Conservation (phyloP, 495 filamentous ascomycete genomes). For the Aspergillus avenaceus region DNA sequence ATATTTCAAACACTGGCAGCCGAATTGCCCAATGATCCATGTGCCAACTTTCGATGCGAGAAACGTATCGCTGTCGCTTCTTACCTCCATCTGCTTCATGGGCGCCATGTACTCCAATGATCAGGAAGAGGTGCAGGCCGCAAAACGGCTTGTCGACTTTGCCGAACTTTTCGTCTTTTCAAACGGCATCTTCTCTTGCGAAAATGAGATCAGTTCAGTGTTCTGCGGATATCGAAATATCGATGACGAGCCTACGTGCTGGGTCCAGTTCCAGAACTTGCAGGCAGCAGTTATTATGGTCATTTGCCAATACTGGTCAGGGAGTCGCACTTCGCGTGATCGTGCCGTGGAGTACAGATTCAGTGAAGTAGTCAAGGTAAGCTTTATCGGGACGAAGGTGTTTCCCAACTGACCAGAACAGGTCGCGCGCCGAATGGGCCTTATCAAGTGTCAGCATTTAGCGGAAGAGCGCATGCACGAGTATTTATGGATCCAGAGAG, state of each 20-base stretch:
- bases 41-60: constrained; percentile 37
- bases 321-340: constrained; percentile 32
- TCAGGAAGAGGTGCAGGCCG: constrained; percentile 30
- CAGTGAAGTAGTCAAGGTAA: constrained; percentile 37
- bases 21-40: constrained; percentile 40
- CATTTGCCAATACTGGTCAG: constrained; percentile 45
- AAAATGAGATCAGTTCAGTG: constrained; percentile 33
- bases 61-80: constrained; percentile 29
- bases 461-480: constrained; percentile 27
- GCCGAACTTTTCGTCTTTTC: constrained; percentile 45
- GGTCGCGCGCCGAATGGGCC: constrained; percentile 35
- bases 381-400: background rate
- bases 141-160: constrained; percentile 43
- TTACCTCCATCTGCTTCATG: constrained; percentile 39
- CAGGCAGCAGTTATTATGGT: constrained; percentile 42
- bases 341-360: constrained; percentile 45
- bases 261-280: constrained; percentile 40
- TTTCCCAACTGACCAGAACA: constrained; percentile 1
- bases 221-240: constrained; percentile 20
- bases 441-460: constrained; percentile 31
- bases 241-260: constrained; percentile 26
- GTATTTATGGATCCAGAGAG: constrained; percentile 40
- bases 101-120: constrained; percentile 47
- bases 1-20: constrained; percentile 47
- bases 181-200: constrained; percentile 35